Base-by-base conservation (phyloP, 257 asterid species). In the Scutellaria baicalensis region DNA sequence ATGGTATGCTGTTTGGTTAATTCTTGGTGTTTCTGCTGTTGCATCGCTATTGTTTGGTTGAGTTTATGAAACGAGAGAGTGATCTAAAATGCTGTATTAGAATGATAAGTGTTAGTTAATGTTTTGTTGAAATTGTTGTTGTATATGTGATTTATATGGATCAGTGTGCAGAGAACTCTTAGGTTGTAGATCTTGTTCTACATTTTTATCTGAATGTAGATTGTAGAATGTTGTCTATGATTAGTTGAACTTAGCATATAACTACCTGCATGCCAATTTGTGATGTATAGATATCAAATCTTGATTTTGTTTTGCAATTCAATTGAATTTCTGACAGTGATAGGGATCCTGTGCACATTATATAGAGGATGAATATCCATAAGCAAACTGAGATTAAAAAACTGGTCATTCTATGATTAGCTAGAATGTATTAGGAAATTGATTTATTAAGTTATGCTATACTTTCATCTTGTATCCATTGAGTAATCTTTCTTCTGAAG, bases 1-100 rank as follows among this genome's bases (percentile, higher is more conserved):
- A 9, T 62, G 75, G 68, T 69, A 56, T 69, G 66, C 16, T 45
- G 72, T 63, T 75, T 62, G 72, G 43, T 69, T 6, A 8, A 51
- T 51, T 61, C 14, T 51, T 75, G 66, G 47, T 75, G 71, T 60
- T 60, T 39, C 6, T 75, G 42, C 45, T 16, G 60, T 38, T 39
- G 56, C 59, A 49, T 74, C 49, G 4, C 33, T 20, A 20, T 23
- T 70, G 50, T 16, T 64, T 64, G 45, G 18, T 56, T 63, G 84
- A 74, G 70, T 85, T 79, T 58, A 48, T 10, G 63, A 18, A 39
- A 38, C 52, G 36, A 36, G 67, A 35, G 31, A 59, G 68, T 44
- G 50, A 12, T 7, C 49, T 44, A 39, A 11, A 14, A 6, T 17
- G 10, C 42, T 61, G 51, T 27, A 13, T 14, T 6, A 14, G 61